These are phyloP conservation scores for Oryza meridionalis DNA, from an alignment of 176 grass and related monocot species.

Conservation along the genomic window DNA sequence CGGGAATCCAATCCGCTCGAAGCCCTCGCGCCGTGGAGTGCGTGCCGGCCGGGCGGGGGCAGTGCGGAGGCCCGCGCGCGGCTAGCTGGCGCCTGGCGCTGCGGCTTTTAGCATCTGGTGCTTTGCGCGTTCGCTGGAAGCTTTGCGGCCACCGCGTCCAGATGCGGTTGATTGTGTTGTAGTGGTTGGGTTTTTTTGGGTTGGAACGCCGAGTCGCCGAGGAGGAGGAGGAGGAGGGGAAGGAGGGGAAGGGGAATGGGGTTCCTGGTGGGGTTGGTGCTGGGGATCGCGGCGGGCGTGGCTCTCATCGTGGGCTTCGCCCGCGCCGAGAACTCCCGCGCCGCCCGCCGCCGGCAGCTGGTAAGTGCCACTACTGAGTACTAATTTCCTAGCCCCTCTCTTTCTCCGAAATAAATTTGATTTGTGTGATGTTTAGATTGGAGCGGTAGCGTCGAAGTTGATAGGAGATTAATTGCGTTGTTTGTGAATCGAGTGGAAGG, in stretches of 20 bases:
- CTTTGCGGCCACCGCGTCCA: neutral
- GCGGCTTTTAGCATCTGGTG: neutral
- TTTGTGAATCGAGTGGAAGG: neutral
- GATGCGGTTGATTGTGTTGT: slow-evolving; percentile 12
- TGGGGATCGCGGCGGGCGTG: slow-evolving; percentile 54
- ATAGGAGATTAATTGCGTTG: neutral
- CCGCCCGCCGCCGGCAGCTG: slow-evolving; percentile 50
- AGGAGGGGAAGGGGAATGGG: slow-evolving; percentile 37
- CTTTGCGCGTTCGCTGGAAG: neutral
- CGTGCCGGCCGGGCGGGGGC: slow-evolving; percentile 42
- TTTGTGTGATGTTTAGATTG: neutral
- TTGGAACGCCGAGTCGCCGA: too few relatives aligned
- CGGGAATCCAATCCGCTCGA: neutral
- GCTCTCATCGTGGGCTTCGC: slow-evolving; percentile 58
- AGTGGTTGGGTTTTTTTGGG: neutral
- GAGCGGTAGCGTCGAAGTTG: neutral
- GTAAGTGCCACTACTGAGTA: slow-evolving; percentile 32
- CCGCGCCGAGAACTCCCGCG: slow-evolving; percentile 59
- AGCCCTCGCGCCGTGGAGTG: neutral
- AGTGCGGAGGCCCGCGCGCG: too few relatives aligned
- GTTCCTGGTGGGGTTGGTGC: slow-evolving; percentile 55
- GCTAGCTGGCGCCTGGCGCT: too few relatives aligned
- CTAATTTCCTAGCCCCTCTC: too few relatives aligned
- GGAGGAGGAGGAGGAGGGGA: neutral
- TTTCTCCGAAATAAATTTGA: neutral